Evolutionary conservation across 768 basidiomycete species (phyloP), one percentile per base, ranked within the genome.

Genomic region (Chalciporus pseudorubinellus): DNA sequence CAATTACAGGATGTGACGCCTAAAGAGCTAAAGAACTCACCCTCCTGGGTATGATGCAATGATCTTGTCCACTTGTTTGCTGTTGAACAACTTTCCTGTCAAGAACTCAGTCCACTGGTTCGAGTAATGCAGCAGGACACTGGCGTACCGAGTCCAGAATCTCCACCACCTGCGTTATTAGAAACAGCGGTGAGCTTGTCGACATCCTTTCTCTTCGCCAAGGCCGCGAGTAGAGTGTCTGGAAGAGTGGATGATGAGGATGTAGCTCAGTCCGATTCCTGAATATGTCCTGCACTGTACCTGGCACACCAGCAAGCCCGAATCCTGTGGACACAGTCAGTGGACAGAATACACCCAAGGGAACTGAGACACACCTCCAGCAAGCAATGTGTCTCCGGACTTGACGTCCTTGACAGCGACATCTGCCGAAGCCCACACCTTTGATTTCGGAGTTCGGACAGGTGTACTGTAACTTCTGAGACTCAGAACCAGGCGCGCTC

Each of bases 31-130:
- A 54, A 18, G 33, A 9, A 66, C 77, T 51, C 53, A 85, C 86
- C 88, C 86, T 65, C 93, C 93, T 48, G 93, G 90, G 72, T 92
- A 95, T 44, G 91, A 92, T 8, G 89, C 85, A 59, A 97, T 82
- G 67, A 95, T 80, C 71, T 89, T 95, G 65, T 79, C 76, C 41
- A 95, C 77, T 62, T 94, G 88, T 19, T 86, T 80, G 21, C 77
- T 77, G 56, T 86, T 82, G 29, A 95, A 71, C 39, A 95, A 73
- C 59, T 83, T 83, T 51, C 87, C 92, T 93, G 59, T 38, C 16
- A 9, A 46, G 21, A 26, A 14, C 19, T 54, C 34, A 51, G 50
- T 24, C 36, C 29, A 7, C n/a, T 26, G 10, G 14, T 34, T 6
- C 1, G 22, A 24, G 21, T 24, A 20, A 26, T 20, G 33, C 16